Evolutionary conservation across 805 yeast species (phyloP), one percentile per base, ranked within the genome.

Genomic region (Lipomyces kockii): DNA sequence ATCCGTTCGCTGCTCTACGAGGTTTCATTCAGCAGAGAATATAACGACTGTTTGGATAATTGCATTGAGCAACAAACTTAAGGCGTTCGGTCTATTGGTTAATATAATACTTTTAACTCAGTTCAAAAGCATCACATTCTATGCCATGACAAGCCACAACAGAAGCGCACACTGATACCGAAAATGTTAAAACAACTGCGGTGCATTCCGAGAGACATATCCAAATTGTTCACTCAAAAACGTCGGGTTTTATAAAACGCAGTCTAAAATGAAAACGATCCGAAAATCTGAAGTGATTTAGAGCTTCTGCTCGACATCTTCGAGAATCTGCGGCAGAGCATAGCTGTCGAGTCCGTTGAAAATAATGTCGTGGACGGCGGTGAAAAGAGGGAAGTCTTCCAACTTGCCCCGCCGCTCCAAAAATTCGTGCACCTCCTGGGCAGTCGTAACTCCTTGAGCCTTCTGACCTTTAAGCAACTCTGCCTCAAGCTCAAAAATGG

Each of bases 381-480:
- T 86, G 74, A 89, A 86, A 69, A 89, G 83, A 70, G 98, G 98
- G 86, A 89, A 94, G 71, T 92, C 95, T 60, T 82, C 82, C 67
- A 82, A 76, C 76, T 84, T 80, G 63, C 81, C 79, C 75, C 82
- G 83, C 71, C 83, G 83, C 52, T 78, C 82, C 76, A 91, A 84
- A 78, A 92, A 87, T 75, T 90, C 96, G 79, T 92, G 90, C 57
- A 95, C 98, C 83, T 95, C 99, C 77, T 86, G 87, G 65, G 93
- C 85, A 53, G 99, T 95, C 76, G 90, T 85, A 67, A 93, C 85
- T 80, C 99, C 99, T 83, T 95, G 99, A 66, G 98, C 97, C 58
- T 95, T 89, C 83, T 93, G 98, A 62, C 99, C 99, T 78, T 95
- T 92, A 74, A 95, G 83, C 74, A 95, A 82, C 77, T 85, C 90